phyloP scores from a whole-genome alignment of 768 basidiomycete species.

The Phlebiopsis flavidoalba region DNA sequence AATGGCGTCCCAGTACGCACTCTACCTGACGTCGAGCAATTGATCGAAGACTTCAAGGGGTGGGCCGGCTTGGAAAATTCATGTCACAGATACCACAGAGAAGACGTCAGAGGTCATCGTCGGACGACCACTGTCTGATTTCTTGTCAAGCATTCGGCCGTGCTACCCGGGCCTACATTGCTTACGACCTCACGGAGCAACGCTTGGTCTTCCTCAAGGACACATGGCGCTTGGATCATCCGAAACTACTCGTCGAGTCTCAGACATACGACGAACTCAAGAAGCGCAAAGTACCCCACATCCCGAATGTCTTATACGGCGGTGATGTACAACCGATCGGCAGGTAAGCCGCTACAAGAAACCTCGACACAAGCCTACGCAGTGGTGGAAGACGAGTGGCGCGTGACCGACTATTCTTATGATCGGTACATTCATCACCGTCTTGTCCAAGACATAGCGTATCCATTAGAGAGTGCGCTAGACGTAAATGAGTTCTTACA shows the following conservation, averaged over 20 bases:
- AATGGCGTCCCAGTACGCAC: not conserved
- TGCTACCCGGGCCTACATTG: not conserved
- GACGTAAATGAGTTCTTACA: not conserved
- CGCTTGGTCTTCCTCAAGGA: slow-evolving; percentile 7
- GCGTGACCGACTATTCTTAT: too few species aligned
- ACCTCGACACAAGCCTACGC: not conserved
- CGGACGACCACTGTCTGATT: not conserved
- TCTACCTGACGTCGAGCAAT: not conserved
- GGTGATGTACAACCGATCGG: slow-evolving; percentile 1
- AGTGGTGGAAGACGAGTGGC: not conserved
- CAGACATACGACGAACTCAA: not conserved
- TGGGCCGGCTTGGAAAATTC: not conserved
- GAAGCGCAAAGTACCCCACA: not conserved
- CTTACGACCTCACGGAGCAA: not conserved
- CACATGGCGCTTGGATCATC: not conserved
- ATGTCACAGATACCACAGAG: not conserved
- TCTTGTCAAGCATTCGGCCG: not conserved
- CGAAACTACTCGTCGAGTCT: not conserved
- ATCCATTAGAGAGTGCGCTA: not conserved
- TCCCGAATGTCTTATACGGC: not conserved
- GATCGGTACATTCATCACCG: slow-evolving; percentile 1
- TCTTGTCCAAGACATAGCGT: slow-evolving; percentile 1
- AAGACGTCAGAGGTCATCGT: not conserved
- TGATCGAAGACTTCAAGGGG: not conserved
- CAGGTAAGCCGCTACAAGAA: not conserved